Conservation (phyloP, 177 flowering plant genomes). For the Vitis hybrid region DNA sequence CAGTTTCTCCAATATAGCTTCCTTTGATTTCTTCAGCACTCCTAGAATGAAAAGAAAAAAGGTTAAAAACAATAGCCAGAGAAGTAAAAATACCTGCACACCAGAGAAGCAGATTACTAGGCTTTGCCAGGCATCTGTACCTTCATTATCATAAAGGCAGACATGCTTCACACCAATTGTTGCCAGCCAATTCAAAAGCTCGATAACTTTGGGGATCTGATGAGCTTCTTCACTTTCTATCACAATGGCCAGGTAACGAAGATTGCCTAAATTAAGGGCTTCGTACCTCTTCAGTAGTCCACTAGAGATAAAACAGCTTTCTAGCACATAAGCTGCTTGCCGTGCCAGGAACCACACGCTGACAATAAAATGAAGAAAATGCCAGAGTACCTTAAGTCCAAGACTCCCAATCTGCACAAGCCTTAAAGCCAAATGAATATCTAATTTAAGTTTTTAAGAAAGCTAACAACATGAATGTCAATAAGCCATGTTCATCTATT, state of each 20-base stretch:
- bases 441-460: conserved; percentile 1
- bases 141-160: conserved; percentile 80
- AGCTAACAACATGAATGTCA: not conserved
- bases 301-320: conserved; percentile 53
- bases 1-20: conserved; percentile 43
- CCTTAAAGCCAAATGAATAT: conserved; percentile 20
- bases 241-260: conserved; percentile 71
- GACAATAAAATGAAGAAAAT: conserved; percentile 53
- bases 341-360: conserved; percentile 37
- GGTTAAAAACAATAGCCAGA: not conserved
- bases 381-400: conserved; percentile 52
- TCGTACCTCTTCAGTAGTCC: conserved; percentile 41
- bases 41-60: conserved; percentile 38
- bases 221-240: conserved; percentile 86
- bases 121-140: conserved; percentile 31
- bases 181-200: conserved; percentile 66
- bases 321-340: conserved; percentile 29
- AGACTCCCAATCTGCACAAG: conserved; percentile 42
- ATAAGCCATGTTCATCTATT: not conserved
- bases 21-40: conserved; percentile 71
- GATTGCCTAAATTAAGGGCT: conserved; percentile 41
- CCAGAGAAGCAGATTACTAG: not conserved
- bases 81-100: not conserved
- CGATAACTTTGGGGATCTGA: conserved; percentile 45
- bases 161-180: conserved; percentile 66